These are phyloP conservation scores for Globisporangium cystogenes DNA, from an alignment of 352 stramenopile species.

Conservation along the genomic window DNA sequence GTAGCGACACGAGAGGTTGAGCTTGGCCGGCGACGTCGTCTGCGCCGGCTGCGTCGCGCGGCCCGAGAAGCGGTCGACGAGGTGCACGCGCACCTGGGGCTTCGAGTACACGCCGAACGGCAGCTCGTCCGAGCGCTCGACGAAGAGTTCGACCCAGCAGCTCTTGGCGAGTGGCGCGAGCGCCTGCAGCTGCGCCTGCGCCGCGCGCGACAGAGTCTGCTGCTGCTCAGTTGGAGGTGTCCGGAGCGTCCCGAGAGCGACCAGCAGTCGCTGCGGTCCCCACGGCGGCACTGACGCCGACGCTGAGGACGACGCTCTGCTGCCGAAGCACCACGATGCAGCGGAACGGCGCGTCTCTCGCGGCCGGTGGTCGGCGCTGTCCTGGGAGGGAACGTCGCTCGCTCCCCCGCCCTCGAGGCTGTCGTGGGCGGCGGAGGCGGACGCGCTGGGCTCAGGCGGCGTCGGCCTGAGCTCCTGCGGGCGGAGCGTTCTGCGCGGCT, in stretches of 20 bases:
- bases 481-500: too few relatives aligned
- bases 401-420: background rate
- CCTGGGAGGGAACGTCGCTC: background rate
- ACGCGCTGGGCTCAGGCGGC: too few relatives aligned
- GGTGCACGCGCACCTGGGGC: slow-evolving; percentile 38
- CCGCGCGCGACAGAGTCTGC: background rate
- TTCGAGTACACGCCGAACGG: slow-evolving; percentile 36
- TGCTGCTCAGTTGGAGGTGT: background rate
- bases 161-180: slow-evolving; percentile 10
- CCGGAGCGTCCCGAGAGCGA: slow-evolving; percentile 3
- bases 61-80: slow-evolving; percentile 49
- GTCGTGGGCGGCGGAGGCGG: background rate
- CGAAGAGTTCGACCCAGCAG: slow-evolving; percentile 26
- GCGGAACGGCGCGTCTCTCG: background rate
- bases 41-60: slow-evolving; percentile 23
- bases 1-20: slow-evolving; percentile 3
- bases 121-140: slow-evolving; percentile 46
- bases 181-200: background rate
- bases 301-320: slow-evolving; percentile 11
- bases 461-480: too few relatives aligned
- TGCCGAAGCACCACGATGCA: slow-evolving; percentile 10
- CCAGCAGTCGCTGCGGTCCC: slow-evolving; percentile 3
- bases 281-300: slow-evolving; percentile 4
- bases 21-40: slow-evolving; percentile 16
- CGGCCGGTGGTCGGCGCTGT: background rate